Evolutionary conservation across 2,329 filamentous ascomycete species (phyloP).

Genomic region (Stromatinia cepivora): DNA sequence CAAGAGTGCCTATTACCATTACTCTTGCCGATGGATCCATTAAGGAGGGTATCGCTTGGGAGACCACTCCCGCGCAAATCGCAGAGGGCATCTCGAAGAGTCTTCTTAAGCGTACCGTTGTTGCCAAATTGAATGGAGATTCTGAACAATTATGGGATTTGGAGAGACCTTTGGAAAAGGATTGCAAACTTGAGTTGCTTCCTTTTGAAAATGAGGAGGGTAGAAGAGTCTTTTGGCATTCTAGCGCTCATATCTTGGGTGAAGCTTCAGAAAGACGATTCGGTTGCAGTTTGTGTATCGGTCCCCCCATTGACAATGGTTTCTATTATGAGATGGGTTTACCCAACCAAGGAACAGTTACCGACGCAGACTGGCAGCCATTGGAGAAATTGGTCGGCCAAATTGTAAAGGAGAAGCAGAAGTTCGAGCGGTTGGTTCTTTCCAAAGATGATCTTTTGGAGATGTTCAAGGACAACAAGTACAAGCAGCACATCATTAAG

Average conservation of each 20-base stretch:
- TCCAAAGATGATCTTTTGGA: conserved; percentile 89
- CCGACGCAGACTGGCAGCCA: conserved; percentile 77
- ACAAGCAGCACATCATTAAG: conserved; percentile 97
- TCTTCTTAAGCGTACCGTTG: conserved; percentile 80
- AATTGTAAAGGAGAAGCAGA: conserved; percentile 95
- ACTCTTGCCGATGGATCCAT: conserved; percentile 71
- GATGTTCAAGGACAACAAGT: conserved; percentile 98
- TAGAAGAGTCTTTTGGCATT: conserved; percentile 98
- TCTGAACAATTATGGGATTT: conserved; percentile 81
- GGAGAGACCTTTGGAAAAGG: conserved; percentile 83
- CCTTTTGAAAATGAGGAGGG: conserved; percentile 73
- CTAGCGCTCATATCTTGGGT: conserved; percentile 91
- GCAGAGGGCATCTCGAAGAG: conserved; percentile 80
- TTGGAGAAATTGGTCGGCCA: conserved; percentile 77
- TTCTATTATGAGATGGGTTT: conserved; percentile 98
- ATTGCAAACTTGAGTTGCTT: conserved; percentile 80
- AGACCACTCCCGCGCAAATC: conserved; percentile 83
- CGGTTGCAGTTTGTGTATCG: conserved; percentile 89
- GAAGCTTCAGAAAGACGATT: conserved; percentile 90
- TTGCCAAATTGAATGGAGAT: conserved; percentile 78
- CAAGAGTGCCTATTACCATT: conserved; percentile 72
- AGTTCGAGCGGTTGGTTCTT: conserved; percentile 84
- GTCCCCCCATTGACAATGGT: conserved; percentile 84
- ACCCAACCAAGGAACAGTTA: conserved; percentile 68
- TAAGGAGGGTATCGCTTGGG: conserved; percentile 78